Base-by-base conservation (phyloP, 1,284 basidiomycete species). In the Naganishia sp. region DNA sequence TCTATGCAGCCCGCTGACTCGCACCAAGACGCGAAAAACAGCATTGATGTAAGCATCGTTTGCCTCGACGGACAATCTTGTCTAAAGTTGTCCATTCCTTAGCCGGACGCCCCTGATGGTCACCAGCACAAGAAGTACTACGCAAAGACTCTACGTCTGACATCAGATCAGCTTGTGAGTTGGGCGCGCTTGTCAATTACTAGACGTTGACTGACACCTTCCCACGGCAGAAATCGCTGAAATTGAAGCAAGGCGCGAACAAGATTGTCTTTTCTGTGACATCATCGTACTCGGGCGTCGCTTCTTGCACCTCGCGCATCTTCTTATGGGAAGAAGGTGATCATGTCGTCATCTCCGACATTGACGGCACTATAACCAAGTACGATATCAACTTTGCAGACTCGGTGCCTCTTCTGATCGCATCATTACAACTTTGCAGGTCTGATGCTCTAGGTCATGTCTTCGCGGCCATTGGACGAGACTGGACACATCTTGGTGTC, bases 361-460 rank as follows among this genome's bases (percentile, higher is more conserved):
- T 99, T 70, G 96, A 99, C 76, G 96, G 96, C 1, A 99, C 96
- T 0, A 99, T 99, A 77, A 99, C 96, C 43, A 97, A 96, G 92
- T 94, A 72, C 50, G 86, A 74, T 33, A 44, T 1, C 44, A 18
- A 57, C 13, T 18, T n/a, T 15, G 23, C 13, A n/a, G 6, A 1
- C 2, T 21, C 25, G 10, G n/a, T 43, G 33, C 10, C 36, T 55
- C n/a, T 55, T 25, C 31, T 44, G 13, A 56, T 46, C 39, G 9
- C 16, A 45, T 11, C 23, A 54, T 44, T 43, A 65, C 1, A 31
- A 70, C 46, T 55, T 63, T 52, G 39, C 71, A 95, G 92, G 78
- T 98, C 94, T 1, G 96, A 99, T 80, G 96, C 94, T 0, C 83
- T 99, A 2, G 96, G 96, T 0, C 96, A 99, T 77, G 89, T 99